Base-by-base conservation (phyloP, 192 early-diverging fungal genomes). In the Backusella westeae region DNA sequence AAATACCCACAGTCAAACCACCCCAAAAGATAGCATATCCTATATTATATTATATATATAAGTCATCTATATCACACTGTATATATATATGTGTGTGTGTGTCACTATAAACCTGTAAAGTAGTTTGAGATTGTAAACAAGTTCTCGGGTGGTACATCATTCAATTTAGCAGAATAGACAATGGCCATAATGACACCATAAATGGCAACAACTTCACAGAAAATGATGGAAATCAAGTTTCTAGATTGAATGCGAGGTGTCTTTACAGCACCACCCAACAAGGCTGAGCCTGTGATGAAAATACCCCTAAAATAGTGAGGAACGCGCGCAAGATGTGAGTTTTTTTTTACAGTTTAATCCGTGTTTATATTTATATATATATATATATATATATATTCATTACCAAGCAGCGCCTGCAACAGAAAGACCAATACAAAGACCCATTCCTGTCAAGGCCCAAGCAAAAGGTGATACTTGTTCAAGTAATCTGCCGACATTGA, bases 181-280 rank as follows among this genome's bases (percentile, higher is more conserved):
- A 99, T 99, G 26, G 96, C 94, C 90, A 99, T 97, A 78, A 99
- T 98, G 26, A 99, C 88, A 71, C 97, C 97, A 87, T 99, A 99
- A 76, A 99, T 99, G 77, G 96, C 97, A 10, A 99, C 97, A 65
- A 98, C 97, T 87, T 99, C 97, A 85, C 96, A 99, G 81, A 99
- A 99, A 81, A 98, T 99, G 75, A 99, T 97, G 77, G 94, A 95
- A 84, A 98, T 96, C 78, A 99, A 88, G 89, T 99, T 99, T 84
- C 97, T 96, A 36, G 96, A 96, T 65, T 92, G 88, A 76, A 99
- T 98, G 35, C 97, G 89, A 73, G 97, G 97, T 0, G 94, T 89
- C 56, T 90, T 86, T 65, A 99, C 94, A 10, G 93, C 95, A 17
- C 88, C 96, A 77, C 96, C 97, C 23, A 99, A 85, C 34, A 99